Percentiles rank a stretch among this genome's conserved stretches.
Conservation (phyloP, 176 grass and related monocot species). For the Carex cristatella region DNA sequence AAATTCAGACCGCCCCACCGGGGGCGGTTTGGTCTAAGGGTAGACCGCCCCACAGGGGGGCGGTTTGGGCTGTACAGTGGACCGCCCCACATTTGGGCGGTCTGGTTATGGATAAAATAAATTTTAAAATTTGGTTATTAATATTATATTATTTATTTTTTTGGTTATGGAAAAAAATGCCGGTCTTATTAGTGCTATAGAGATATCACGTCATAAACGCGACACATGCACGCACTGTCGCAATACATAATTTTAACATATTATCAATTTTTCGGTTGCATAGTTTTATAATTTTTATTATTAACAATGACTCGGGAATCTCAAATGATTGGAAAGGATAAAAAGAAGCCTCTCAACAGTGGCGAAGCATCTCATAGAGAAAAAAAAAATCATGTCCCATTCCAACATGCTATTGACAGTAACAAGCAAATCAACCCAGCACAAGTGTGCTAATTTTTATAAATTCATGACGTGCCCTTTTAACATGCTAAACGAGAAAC, state of each 20-base stretch:
- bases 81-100: no score
- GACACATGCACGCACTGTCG: neutral
- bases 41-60: no score
- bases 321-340: neutral
- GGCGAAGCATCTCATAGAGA: neutral
- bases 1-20: no score
- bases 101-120: no score
- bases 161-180: no score
- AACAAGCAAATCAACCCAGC: no score
- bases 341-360: neutral
- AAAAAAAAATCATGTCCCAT: neutral
- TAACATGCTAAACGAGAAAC: neutral
- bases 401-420: no score
- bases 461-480: neutral
- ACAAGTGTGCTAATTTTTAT: neutral
- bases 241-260: no score
- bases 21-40: no score
- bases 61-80: no score
- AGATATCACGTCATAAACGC: neutral
- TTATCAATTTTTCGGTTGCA: neutral
- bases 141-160: no score
- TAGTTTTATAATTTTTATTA: neutral
- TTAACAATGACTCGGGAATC: neutral
- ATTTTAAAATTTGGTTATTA: no score
- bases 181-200: neutral